phyloP scores from a whole-genome alignment of 306 rosid genomes.

The Trifolium dubium region DNA sequence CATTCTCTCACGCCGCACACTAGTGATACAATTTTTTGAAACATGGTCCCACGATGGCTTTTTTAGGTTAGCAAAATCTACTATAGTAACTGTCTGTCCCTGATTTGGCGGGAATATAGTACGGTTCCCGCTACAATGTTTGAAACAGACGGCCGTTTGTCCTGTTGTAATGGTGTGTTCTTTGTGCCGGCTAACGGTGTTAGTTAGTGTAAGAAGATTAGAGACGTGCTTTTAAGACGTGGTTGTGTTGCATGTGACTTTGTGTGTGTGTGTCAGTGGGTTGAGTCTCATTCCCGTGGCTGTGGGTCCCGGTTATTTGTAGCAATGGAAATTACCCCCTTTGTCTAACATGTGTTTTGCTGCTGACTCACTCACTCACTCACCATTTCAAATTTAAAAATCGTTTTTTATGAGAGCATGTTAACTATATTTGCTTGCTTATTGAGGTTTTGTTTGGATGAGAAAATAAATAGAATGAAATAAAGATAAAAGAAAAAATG shows the following conservation, averaged over 20 bases:
- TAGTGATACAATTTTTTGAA: background rate
- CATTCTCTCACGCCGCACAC: background rate
- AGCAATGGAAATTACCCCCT: background rate
- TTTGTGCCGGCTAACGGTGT: conserved; percentile 27
- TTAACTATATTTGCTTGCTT: too few species aligned
- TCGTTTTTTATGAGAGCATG: too few species aligned
- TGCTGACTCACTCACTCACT: background rate
- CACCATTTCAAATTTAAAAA: background rate
- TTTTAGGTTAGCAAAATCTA: conserved; percentile 30
- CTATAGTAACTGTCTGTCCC: conserved; percentile 16
- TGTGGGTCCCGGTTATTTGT: background rate
- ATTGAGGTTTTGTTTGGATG: too few species aligned
- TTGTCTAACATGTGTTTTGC: background rate
- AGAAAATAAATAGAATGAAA: too few species aligned
- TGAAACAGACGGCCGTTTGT: conserved; percentile 36
- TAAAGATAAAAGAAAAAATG: too few species aligned
- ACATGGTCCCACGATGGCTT: conserved; percentile 1
- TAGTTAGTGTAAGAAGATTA: too few species aligned
- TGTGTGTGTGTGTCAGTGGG: background rate
- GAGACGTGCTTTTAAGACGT: conserved; percentile 19
- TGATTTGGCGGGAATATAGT: conserved; percentile 58
- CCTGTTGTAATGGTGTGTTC: background rate
- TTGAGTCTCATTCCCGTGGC: too few species aligned
- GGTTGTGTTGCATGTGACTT: conserved; percentile 35
- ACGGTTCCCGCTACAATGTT: conserved; percentile 56